These are phyloP conservation scores for Chytriomyces sp. DNA, from an alignment of 192 early-diverging fungal genomes.

Conservation along the genomic window DNA sequence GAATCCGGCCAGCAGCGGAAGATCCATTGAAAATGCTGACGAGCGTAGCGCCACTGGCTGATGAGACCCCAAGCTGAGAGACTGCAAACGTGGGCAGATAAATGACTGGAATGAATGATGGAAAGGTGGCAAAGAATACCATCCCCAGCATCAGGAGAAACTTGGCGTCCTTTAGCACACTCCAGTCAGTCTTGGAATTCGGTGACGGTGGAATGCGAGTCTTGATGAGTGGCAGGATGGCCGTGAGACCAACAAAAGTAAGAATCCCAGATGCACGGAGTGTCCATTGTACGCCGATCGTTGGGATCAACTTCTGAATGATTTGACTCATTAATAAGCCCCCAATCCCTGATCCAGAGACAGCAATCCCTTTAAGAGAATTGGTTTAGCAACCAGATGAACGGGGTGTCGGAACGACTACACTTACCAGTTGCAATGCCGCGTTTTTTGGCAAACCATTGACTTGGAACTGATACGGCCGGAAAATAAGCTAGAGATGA, in stretches of 20 bases:
- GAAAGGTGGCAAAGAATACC: slow-evolving; percentile 44
- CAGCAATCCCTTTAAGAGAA: too few species aligned
- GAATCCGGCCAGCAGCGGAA: slow-evolving; percentile 63
- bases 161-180: neutral
- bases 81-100: slow-evolving; percentile 9
- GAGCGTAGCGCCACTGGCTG: too few species aligned
- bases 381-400: too few species aligned
- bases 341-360: slow-evolving; percentile 69
- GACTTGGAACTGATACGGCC: slow-evolving; percentile 59
- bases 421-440: slow-evolving; percentile 73
- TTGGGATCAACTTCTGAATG: slow-evolving; percentile 58
- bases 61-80: too few species aligned
- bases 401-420: too few species aligned
- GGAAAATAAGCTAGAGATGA: slow-evolving; percentile 65
- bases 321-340: slow-evolving; percentile 66
- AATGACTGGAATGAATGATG: slow-evolving; percentile 3
- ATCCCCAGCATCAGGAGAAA: slow-evolving; percentile 6
- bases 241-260: slow-evolving; percentile 29
- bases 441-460: slow-evolving; percentile 69
- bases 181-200: slow-evolving; percentile 17
- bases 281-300: slow-evolving; percentile 61
- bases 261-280: slow-evolving; percentile 70
- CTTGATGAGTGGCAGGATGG: neutral
- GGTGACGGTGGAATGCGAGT: neutral
- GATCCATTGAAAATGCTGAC: too few species aligned